Evolutionary conservation across 2,329 filamentous ascomycete genomes (phyloP).

Genomic region (Colletotrichum liaoningense): DNA sequence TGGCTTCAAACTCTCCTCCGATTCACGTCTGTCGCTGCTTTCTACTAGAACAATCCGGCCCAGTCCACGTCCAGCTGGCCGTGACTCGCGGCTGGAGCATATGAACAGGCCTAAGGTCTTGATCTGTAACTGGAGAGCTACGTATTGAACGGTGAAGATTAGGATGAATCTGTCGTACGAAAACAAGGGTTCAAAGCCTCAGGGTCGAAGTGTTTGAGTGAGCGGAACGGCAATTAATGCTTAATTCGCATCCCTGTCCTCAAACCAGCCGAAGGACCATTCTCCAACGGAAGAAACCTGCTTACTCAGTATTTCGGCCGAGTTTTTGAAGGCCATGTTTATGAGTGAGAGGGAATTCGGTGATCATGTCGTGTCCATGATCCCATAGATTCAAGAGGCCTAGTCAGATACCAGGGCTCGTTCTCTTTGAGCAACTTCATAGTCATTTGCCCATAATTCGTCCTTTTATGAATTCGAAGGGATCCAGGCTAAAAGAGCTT

Average conservation of each 20-base stretch:
- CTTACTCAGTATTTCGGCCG: background rate
- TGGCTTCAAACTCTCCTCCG: background rate
- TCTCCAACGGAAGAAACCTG: background rate
- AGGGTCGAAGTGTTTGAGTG: background rate
- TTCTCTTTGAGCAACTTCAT: background rate
- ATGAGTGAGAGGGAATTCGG: no score
- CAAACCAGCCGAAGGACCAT: background rate
- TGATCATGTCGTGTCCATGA: no score
- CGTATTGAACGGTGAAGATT: background rate
- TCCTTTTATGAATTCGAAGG: background rate
- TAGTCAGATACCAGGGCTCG: background rate
- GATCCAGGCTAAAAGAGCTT: background rate
- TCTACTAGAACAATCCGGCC: background rate
- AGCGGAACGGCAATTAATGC: background rate
- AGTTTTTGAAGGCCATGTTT: no score
- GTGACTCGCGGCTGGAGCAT: slow-evolving; percentile 14
- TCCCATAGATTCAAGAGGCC: no score
- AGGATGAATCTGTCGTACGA: background rate
- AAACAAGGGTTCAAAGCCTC: background rate
- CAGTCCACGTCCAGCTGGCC: background rate
- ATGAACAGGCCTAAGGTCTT: background rate
- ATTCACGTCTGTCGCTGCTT: slow-evolving; percentile 5
- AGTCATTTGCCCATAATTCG: background rate
- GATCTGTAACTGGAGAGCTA: background rate
- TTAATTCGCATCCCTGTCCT: background rate